Base-by-base conservation (phyloP, 129 eudicot species). In the Flaveria robusta region DNA sequence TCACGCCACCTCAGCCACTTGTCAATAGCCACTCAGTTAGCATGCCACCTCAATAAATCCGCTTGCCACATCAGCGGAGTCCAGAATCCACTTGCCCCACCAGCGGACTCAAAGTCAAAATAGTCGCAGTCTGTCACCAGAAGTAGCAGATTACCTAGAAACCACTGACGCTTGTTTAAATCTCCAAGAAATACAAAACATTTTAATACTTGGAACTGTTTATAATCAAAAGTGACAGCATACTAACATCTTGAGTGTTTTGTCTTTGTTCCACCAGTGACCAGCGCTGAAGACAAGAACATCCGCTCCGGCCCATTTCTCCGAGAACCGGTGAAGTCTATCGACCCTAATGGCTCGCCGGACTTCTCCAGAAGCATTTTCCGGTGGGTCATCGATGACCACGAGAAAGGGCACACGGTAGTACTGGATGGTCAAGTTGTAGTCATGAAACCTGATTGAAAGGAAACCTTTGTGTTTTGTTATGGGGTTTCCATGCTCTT, bases 251-350 rank as follows among this genome's bases (percentile, higher is more conserved):
- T 87, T 86, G 5, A 63, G 18, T 1, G 98, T 93, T 80, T 94
- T 91, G 68, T 85, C 93, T 31, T 86, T 59, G 82, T 89, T 94
- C 98, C 98, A 91, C 98, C 98, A 91, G 42, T 94, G 99, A 8
- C 99, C 96, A n/a, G 90, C 88, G 23, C 88, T 91, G 83, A 94
- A 91, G 10, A 91, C 81, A 12, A 87, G 87, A 79, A 87, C 69
- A 68, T 91, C 84, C 3, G 97, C 96, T 10, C 90, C 87, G 2
- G 77, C 81, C 96, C 97, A 94, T 63, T 85, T 89, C 13, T 47
- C 18, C 16, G 89, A 84, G 74, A 37, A 87, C 85, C 92, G 77
- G 41, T 88, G 98, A 14, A 94, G 87, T 76, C 84, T 79, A 70
- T 94, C 99, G 15, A 94, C 81, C 69, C 85, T 82, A 46, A 94